Base-by-base conservation (phyloP, 805 yeast species). In the Zygosaccharomyces siamensis region DNA sequence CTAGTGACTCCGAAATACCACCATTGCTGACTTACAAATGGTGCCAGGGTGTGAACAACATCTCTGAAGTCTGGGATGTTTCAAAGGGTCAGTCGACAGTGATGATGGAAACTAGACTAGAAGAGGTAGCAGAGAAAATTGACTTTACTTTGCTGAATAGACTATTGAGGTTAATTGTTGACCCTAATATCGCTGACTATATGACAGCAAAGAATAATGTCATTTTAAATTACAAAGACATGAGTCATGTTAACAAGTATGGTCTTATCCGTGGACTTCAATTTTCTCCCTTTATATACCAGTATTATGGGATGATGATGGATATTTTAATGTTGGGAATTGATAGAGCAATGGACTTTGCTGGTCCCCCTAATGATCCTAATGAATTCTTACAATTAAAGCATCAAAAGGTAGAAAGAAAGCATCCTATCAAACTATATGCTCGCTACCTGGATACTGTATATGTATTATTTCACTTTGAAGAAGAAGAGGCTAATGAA, bases 101-200 rank as follows among this genome's bases (percentile, higher is more conserved):
- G 14, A 74, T 92, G 82, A 53, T 93, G n/a, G 92, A 90, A 61
- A 80, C 96, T 0, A 71, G 80, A 0, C 66, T 93, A 52, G 74
- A 74, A 54, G 84, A 84, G 54, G 60, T 92, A 50, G 76, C 90
- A 0, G 97, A 92, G 54, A 90, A 89, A 58, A 80, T 89, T 28
- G 99, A 93, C 60, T 78, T 93, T 49, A 89, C 97, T 0, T 70
- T 93, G 46, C 70, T 93, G 51, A 93, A 92, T 64, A 77, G 96
- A 52, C 70, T 93, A 38, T 68, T 93, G 47, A 72, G 96, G 46
- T 74, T 93, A 51, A 76, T 93, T 35, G 80, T 89, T 56, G 99
- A 93, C 61, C 84, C 95, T 1, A 86, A 85, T 56, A 79, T 93
- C 59, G 99, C 98, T 3, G 98, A 93, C 67, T 93, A 93, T 63